Conservation (phyloP, 148 eudicot genomes). For the Spergularia marina region DNA sequence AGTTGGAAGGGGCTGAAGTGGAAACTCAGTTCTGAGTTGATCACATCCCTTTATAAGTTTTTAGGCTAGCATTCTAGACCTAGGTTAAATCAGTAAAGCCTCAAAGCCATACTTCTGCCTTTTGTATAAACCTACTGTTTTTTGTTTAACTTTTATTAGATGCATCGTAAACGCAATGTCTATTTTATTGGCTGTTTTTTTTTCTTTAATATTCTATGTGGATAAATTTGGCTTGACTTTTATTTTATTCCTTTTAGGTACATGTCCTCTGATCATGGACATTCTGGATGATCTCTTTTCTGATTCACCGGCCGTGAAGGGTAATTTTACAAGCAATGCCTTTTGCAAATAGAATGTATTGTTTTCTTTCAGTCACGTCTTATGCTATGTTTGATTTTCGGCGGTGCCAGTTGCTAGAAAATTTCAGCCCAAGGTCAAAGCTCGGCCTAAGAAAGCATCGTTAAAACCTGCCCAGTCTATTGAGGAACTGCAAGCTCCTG, state of each 20-base stretch:
- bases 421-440: slow-evolving; percentile 65
- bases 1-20: too few species aligned
- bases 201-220: neutral
- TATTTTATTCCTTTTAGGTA: neutral
- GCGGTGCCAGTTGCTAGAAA: slow-evolving; percentile 48
- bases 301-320: slow-evolving; percentile 21
- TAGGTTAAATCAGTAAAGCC: too few species aligned
- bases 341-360: neutral
- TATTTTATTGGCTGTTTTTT: neutral
- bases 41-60: too few species aligned
- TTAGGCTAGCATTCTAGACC: too few species aligned
- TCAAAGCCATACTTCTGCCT: too few species aligned
- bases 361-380: neutral
- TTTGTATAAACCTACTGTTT: neutral
- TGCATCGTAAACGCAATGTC: neutral
- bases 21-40: too few species aligned
- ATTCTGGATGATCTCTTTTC: slow-evolving; percentile 27
- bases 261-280: slow-evolving; percentile 22
- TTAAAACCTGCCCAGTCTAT: slow-evolving; percentile 11
- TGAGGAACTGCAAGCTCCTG: slow-evolving; percentile 16
- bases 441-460: slow-evolving; percentile 35
- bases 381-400: slow-evolving; percentile 10
- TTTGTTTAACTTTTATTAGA: neutral
- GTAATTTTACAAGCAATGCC: slow-evolving; percentile 4
- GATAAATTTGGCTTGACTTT: neutral